Evolutionary conservation across 2,329 filamentous ascomycete genomes (phyloP).

Genomic region (Pseudonectria foliicola): DNA sequence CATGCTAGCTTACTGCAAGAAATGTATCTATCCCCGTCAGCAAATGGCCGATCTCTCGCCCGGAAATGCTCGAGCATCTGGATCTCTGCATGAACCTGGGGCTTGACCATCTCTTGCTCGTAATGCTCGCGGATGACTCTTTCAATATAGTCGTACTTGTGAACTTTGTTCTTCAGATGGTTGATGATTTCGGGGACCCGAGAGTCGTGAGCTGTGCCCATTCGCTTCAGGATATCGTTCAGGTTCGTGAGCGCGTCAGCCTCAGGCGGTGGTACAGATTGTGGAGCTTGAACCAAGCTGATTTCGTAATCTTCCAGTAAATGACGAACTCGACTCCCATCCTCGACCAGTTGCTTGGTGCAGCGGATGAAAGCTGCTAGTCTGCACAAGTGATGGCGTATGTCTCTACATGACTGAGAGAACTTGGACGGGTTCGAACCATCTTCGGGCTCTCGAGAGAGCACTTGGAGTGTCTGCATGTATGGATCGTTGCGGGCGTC

Average conservation of each 20-base stretch:
- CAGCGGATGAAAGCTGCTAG: conserved; percentile 37
- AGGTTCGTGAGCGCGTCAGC: conserved; percentile 24
- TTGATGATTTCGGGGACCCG: conserved; percentile 2
- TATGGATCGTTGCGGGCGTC: conserved; percentile 10
- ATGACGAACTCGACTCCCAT: conserved; percentile 21
- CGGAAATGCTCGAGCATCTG: conserved; percentile 41
- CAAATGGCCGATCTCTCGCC: conserved; percentile 24
- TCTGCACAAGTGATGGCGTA: conserved; percentile 37
- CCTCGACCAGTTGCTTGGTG: conserved; percentile 29
- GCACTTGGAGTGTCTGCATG: conserved; percentile 7
- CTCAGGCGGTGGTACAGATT: conserved; percentile 12
- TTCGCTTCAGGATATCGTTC: conserved; percentile 24
- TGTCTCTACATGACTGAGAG: conserved; percentile 16
- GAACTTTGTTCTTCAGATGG: conserved; percentile 4
- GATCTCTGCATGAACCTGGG: conserved; percentile 38
- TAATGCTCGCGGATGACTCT: no score
- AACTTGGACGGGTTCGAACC: not conserved
- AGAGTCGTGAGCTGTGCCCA: conserved; percentile 16
- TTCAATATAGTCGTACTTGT: conserved; percentile 3
- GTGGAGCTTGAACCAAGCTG: conserved; percentile 9
- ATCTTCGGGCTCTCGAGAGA: conserved; percentile 7
- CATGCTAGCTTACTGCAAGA: conserved; percentile 47
- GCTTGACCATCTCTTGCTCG: conserved; percentile 12
- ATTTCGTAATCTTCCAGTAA: conserved; percentile 27
- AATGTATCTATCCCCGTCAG: conserved; percentile 35